Evolutionary conservation across 1,139 yeast species (phyloP).

Genomic region (Kodamaea arcana): DNA sequence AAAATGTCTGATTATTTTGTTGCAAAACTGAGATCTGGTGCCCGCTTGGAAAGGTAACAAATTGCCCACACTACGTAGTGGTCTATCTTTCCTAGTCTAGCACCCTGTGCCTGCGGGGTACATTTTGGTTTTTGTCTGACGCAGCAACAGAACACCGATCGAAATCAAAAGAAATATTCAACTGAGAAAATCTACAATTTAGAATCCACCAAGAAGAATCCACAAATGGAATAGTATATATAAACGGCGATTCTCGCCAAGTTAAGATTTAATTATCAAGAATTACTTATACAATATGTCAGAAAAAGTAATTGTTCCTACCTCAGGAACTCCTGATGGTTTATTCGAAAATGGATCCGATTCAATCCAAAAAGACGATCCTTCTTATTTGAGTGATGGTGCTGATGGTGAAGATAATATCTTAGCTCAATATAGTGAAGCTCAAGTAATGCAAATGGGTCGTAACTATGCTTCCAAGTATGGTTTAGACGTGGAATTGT

Average conservation of each 20-base stretch:
- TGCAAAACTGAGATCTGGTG: too few relatives aligned
- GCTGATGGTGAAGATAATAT: conserved; percentile 34
- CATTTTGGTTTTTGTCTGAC: neutral
- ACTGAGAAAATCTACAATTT: neutral
- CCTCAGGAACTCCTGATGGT: conserved; percentile 3
- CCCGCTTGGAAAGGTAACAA: too few relatives aligned
- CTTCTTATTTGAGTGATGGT: conserved; percentile 3
- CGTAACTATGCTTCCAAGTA: conserved; percentile 60
- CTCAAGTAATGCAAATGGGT: conserved; percentile 69
- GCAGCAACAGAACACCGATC: neutral
- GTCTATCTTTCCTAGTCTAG: too few relatives aligned
- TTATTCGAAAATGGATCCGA: conserved; percentile 6
- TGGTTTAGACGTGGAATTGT: conserved; percentile 60
- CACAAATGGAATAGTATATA: neutral
- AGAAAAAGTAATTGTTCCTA: conserved; percentile 1
- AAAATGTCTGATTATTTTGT: too few relatives aligned
- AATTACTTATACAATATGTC: too few relatives aligned
- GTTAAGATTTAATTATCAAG: too few relatives aligned
- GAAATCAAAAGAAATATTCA: neutral
- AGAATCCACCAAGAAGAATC: neutral
- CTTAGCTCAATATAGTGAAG: conserved; percentile 56
- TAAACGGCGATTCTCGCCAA: too few relatives aligned
- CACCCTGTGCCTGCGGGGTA: conserved; percentile 2
- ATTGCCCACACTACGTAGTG: too few relatives aligned
- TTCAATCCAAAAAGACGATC: conserved; percentile 1